These are phyloP conservation scores for Henningerozyma blattae DNA, from an alignment of 805 yeast genomes.

Conservation along the genomic window DNA sequence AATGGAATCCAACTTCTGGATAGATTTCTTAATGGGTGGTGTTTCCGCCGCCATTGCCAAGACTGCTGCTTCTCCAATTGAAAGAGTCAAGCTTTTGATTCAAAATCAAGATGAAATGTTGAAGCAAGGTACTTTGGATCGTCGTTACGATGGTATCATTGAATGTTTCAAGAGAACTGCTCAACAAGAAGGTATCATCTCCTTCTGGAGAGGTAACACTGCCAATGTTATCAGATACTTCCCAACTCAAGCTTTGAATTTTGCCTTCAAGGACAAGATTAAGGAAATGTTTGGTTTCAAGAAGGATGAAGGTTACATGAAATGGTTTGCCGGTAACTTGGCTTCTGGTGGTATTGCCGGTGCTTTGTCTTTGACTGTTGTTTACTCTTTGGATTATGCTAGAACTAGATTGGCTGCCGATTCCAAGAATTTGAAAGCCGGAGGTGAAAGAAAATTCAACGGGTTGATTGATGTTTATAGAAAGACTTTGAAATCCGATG, in stretches of 20 bases:
- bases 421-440: constrained; percentile 75
- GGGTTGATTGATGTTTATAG: constrained; percentile 94
- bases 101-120: constrained; percentile 98
- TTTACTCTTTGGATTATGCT: constrained; percentile 85
- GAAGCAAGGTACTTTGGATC: constrained; percentile 90
- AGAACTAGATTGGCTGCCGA: constrained; percentile 99
- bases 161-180: constrained; percentile 95
- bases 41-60: constrained; percentile 97
- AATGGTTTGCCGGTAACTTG: constrained; percentile 95
- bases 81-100: constrained; percentile 90
- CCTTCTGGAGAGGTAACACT: constrained; percentile 99
- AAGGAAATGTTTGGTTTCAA: constrained; percentile 94
- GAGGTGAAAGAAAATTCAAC: constrained; percentile 94
- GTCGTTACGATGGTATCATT: constrained; percentile 75
- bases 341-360: constrained; percentile 99
- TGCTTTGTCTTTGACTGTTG: constrained; percentile 33
- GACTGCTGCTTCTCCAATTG: constrained; percentile 97
- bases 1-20: constrained; percentile 34
- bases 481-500: constrained; percentile 91
- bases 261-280: constrained; percentile 96
- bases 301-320: constrained; percentile 87
- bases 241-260: constrained; percentile 98
- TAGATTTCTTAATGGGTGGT: constrained; percentile 75
- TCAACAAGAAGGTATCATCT: constrained; percentile 78
- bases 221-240: constrained; percentile 97